Percentiles rank a stretch among this genome's conserved stretches.
These are phyloP conservation scores for Podospora appendiculata DNA, from an alignment of 495 filamentous ascomycete species.

Conservation along the genomic window DNA sequence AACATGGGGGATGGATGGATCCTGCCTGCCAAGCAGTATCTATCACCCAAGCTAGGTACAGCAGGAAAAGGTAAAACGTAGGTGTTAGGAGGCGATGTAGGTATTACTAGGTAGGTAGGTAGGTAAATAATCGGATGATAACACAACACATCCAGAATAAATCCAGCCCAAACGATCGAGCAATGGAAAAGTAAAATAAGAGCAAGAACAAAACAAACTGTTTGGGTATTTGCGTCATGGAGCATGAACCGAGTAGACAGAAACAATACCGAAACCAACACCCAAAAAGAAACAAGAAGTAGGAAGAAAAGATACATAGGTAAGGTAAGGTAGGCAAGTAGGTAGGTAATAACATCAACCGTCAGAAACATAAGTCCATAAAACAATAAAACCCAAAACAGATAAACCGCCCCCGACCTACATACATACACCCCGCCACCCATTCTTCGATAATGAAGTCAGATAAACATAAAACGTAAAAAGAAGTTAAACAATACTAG, in stretches of 20 bases:
- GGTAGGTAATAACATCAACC: not conserved
- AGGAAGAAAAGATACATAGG: not conserved
- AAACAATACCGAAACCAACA: not conserved
- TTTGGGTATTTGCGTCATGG: not conserved
- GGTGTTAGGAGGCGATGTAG: not conserved
- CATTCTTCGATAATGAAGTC: no score
- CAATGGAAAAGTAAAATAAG: not conserved
- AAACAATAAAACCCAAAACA: not conserved
- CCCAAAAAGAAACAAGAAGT: not conserved
- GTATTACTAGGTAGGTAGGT: not conserved
- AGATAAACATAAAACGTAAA: no score
- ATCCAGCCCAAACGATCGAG: no score
- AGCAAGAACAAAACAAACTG: not conserved
- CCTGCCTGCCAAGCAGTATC: no score
- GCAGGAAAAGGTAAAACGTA: not conserved
- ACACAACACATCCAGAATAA: not conserved
- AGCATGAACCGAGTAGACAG: not conserved
- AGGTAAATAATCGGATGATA: not conserved
- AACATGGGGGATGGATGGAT: not conserved
- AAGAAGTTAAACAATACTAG: no score
- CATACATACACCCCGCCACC: no score
- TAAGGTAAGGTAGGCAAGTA: not conserved
- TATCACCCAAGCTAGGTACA: not conserved
- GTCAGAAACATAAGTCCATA: not conserved
- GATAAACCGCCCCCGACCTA: not conserved